These are phyloP conservation scores for Chalciporus piperatus DNA, from an alignment of 768 basidiomycete species.

Conservation along the genomic window DNA sequence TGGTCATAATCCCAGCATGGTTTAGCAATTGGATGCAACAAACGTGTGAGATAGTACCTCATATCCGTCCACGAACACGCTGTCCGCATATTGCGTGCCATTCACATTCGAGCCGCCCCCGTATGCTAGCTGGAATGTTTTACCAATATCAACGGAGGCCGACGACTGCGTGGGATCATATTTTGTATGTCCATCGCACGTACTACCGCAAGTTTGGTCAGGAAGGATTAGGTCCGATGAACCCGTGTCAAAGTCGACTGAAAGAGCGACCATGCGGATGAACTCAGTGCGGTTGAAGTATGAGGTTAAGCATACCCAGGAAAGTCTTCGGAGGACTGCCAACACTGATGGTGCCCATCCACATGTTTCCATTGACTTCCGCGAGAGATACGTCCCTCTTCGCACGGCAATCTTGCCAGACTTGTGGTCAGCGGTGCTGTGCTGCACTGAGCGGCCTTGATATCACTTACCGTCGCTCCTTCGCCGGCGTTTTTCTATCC, in stretches of 20 bases:
- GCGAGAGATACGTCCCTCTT: slow-evolving; percentile 36
- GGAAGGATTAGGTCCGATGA: slow-evolving; percentile 50
- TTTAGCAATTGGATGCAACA: slow-evolving; percentile 6
- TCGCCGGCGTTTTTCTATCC: slow-evolving; percentile 7
- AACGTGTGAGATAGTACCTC: slow-evolving; percentile 24
- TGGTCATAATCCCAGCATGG: neutral
- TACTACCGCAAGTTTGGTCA: slow-evolving; percentile 21
- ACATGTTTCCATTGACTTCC: slow-evolving; percentile 38
- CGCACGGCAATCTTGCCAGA: slow-evolving; percentile 3
- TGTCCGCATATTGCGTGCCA: slow-evolving; percentile 43
- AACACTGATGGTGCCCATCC: slow-evolving; percentile 45
- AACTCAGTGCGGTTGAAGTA: neutral
- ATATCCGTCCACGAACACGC: slow-evolving; percentile 39
- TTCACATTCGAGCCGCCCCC: slow-evolving; percentile 37
- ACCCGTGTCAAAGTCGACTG: slow-evolving; percentile 54
- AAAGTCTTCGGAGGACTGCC: slow-evolving; percentile 46
- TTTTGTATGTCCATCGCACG: slow-evolving; percentile 31
- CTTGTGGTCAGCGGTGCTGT: neutral
- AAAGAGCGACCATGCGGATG: neutral
- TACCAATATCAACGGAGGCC: slow-evolving; percentile 27
- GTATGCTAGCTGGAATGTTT: slow-evolving; percentile 34
- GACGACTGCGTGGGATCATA: slow-evolving; percentile 31
- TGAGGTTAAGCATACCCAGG: slow-evolving; percentile 33
- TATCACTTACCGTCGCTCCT: neutral
- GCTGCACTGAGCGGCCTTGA: neutral